phyloP scores from a whole-genome alignment of 2,329 filamentous ascomycete species.

The Dichotomopilus funicola region DNA sequence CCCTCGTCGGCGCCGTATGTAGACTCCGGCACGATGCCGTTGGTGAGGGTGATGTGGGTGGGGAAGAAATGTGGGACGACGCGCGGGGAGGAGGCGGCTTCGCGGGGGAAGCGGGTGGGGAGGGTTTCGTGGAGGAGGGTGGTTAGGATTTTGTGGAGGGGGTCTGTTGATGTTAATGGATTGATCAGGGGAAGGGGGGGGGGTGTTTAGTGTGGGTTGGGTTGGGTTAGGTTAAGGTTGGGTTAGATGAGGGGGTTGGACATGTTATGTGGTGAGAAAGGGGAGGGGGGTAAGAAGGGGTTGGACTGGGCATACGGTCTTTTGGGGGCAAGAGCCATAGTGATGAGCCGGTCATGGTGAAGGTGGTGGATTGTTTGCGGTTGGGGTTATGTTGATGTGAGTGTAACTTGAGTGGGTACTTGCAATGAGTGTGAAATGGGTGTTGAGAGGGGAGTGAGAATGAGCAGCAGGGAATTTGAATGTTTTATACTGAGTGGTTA shows the following conservation, averaged over 20 bases:
- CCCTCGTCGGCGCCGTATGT: constrained; percentile 12
- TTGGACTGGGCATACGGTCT: neutral
- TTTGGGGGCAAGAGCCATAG: constrained; percentile 29
- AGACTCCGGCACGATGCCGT: constrained; percentile 20
- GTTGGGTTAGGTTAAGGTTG: too few species aligned
- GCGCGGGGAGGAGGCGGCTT: constrained; percentile 12
- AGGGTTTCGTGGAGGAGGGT: constrained; percentile 20
- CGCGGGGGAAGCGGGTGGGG: constrained; percentile 23
- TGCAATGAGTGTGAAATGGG: too few species aligned
- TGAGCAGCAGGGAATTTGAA: too few species aligned
- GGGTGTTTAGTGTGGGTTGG: neutral
- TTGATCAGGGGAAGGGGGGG: neutral
- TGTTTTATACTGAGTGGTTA: too few species aligned
- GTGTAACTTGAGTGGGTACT: too few species aligned
- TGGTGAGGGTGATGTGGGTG: constrained; percentile 29
- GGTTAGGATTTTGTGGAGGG: constrained; percentile 20
- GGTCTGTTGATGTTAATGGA: neutral
- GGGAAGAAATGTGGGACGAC: constrained; percentile 22
- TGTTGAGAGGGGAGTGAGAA: too few species aligned
- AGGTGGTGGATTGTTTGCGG: neutral
- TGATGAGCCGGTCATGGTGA: constrained; percentile 28
- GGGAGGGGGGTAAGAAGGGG: neutral
- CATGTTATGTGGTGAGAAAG: neutral
- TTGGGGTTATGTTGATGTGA: neutral
- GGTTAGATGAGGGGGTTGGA: neutral